phyloP scores from a whole-genome alignment of 176 grass and related monocot genomes.

The Secale cereale region DNA sequence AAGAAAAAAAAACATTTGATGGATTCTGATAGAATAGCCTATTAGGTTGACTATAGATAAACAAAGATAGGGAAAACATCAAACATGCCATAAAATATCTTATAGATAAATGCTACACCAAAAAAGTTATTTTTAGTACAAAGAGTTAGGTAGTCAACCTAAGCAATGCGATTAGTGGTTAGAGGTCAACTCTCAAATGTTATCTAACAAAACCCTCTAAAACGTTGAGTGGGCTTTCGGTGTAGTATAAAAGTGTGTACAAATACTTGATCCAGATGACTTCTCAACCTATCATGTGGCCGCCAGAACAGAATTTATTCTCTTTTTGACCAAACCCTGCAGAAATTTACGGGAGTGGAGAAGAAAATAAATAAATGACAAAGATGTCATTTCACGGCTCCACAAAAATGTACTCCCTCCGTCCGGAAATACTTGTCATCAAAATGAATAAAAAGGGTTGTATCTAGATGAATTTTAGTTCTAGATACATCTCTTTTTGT shows the following conservation, averaged over 20 bases:
- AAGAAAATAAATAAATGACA: too few species aligned
- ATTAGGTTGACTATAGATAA: not conserved
- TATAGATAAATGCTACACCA: not conserved
- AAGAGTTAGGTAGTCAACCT: not conserved
- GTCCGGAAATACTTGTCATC: too few species aligned
- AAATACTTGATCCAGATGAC: too few species aligned
- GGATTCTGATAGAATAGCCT: not conserved
- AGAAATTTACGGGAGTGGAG: too few species aligned
- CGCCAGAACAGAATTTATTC: too few species aligned
- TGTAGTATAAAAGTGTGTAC: not conserved
- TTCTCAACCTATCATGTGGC: too few species aligned
- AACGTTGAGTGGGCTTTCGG: not conserved
- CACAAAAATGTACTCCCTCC: too few species aligned
- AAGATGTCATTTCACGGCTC: too few species aligned
- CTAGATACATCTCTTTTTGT: too few species aligned
- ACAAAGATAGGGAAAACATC: not conserved
- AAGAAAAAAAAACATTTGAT: not conserved
- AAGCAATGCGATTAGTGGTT: not conserved
- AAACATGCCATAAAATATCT: not conserved
- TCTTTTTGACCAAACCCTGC: too few species aligned
- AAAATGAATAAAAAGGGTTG: too few species aligned
- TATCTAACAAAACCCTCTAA: not conserved
- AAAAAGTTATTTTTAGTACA: not conserved
- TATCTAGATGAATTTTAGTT: too few species aligned
- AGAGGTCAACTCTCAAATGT: not conserved